Evolutionary conservation across 352 stramenopile genomes (phyloP).

Genomic region (Saprolegnia diclina): DNA sequence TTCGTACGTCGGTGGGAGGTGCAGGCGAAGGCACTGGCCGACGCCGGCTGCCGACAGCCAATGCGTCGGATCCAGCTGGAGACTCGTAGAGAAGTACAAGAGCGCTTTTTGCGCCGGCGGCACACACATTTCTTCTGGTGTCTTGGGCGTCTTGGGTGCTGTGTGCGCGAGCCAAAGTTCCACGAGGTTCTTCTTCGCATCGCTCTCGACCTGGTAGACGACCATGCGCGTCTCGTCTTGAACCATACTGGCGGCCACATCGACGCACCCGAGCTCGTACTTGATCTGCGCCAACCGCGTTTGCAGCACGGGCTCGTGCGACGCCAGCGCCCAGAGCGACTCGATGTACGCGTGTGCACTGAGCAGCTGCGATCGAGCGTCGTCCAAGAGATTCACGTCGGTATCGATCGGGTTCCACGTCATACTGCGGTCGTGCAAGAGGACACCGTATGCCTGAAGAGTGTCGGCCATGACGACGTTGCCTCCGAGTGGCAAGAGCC

Average conservation of each 20-base stretch:
- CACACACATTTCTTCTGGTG: constrained; percentile 13
- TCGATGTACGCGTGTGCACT: constrained; percentile 15
- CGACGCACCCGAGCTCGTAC: neutral
- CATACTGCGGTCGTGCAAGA: neutral
- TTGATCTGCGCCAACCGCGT: neutral
- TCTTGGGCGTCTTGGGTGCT: constrained; percentile 25
- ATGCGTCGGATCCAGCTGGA: constrained; percentile 1
- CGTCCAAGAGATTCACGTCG: neutral
- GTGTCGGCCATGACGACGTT: constrained; percentile 13
- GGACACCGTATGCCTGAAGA: neutral
- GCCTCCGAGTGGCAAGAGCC: neutral
- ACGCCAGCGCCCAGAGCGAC: constrained; percentile 7
- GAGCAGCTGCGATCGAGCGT: neutral
- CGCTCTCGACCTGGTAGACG: constrained; percentile 33
- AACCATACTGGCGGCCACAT: neutral
- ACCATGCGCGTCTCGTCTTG: constrained; percentile 12
- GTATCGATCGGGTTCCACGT: neutral
- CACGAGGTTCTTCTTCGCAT: constrained; percentile 44
- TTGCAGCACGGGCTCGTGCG: neutral
- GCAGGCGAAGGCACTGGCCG: constrained; percentile 15
- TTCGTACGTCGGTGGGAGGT: neutral
- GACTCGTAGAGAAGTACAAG: constrained; percentile 9
- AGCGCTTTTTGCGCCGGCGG: constrained; percentile 17
- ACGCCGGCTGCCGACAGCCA: neutral
- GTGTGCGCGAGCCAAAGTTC: constrained; percentile 69